A percentile compares a stretch with the other conserved stretches of the same genome.
Evolutionary conservation across 805 yeast genomes (phyloP).

Genomic region (Candida mattraensis): DNA sequence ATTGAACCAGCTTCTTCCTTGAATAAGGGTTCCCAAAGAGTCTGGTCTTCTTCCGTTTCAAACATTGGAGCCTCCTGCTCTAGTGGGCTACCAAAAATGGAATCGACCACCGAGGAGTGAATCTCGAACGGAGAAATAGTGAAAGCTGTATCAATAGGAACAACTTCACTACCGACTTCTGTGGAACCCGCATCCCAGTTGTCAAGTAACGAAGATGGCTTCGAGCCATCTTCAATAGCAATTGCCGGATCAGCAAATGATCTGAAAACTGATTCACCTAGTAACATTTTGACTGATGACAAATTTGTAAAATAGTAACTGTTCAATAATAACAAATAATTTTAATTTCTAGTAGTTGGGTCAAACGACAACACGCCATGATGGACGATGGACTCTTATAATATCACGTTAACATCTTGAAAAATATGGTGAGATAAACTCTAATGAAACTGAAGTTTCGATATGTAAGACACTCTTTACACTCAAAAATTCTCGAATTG

Average conservation of each 20-base stretch:
- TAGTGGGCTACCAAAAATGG: conserved; percentile 42
- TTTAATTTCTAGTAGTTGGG: conserved; percentile 7
- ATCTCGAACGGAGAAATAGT: conserved; percentile 52
- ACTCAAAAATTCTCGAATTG: conserved; percentile 22
- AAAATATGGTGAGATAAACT: conserved; percentile 14
- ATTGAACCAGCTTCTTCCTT: conserved; percentile 32
- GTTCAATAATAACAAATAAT: conserved; percentile 8
- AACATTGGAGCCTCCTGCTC: conserved; percentile 56
- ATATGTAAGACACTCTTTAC: conserved; percentile 12
- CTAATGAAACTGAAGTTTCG: conserved; percentile 14
- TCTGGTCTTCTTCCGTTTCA: conserved; percentile 45
- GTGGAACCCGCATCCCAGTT: no score
- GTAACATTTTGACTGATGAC: conserved; percentile 26
- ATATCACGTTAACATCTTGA: conserved; percentile 28
- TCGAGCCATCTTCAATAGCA: conserved; percentile 2
- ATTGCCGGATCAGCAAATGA: conserved; percentile 17
- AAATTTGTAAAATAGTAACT: conserved; percentile 11
- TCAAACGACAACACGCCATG: conserved; percentile 23
- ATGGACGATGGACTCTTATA: conserved; percentile 22
- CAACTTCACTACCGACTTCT: conserved; percentile 1
- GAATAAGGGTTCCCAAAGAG: conserved; percentile 61
- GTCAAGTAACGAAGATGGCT: conserved; percentile 2
- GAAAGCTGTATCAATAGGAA: conserved; percentile 1
- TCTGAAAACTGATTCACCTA: conserved; percentile 36
- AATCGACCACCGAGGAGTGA: conserved; percentile 51